Evolutionary conservation across 306 rosid species (phyloP).

Genomic region (Gleditsia sinensis): DNA sequence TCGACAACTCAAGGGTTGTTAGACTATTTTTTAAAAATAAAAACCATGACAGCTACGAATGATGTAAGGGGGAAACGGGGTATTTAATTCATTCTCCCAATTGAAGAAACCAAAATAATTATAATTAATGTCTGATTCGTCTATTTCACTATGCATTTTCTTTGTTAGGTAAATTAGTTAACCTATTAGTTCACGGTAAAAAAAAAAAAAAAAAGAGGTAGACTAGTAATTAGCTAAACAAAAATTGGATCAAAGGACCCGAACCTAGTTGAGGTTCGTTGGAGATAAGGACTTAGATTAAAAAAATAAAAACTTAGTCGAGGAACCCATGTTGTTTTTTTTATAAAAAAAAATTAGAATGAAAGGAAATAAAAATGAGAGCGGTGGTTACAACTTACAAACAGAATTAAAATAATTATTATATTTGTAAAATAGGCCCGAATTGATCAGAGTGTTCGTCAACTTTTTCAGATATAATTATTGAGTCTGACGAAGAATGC

Average conservation of each 20-base stretch:
- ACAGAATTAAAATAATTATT: background rate
- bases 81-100: background rate
- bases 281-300: too few species aligned
- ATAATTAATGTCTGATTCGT: background rate
- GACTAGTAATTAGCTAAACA: too few species aligned
- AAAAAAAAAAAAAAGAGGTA: too few species aligned
- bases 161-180: conserved; percentile 16
- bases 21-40: too few species aligned
- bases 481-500: background rate
- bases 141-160: background rate
- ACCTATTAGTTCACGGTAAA: background rate
- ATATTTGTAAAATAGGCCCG: background rate
- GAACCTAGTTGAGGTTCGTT: too few species aligned
- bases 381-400: background rate
- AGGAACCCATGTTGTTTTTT: too few species aligned
- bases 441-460: background rate
- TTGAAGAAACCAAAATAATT: background rate
- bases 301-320: too few species aligned
- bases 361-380: background rate
- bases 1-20: too few species aligned
- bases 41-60: too few species aligned
- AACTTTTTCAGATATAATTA: background rate
- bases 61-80: background rate
- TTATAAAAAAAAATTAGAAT: too few species aligned
- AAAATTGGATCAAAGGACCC: background rate